A percentile compares a stretch with the other conserved stretches of the same genome.
These are phyloP conservation scores for Plectranthus barbatus DNA, from an alignment of 257 asterid genomes.

Conservation along the genomic window DNA sequence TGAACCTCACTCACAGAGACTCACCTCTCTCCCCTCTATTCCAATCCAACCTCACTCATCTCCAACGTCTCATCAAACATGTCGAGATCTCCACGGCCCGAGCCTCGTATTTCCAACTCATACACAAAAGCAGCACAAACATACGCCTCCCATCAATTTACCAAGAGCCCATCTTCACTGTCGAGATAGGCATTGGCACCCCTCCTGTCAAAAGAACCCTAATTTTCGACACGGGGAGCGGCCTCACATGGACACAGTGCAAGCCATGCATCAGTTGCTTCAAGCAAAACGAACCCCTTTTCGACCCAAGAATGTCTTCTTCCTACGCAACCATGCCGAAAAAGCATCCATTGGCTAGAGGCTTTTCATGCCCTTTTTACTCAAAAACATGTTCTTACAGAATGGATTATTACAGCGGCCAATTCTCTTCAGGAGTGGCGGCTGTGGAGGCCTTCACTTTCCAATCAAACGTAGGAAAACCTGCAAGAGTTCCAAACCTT, in stretches of 20 bases:
- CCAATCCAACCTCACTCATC: slow-evolving; percentile 21
- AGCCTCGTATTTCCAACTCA: neutral
- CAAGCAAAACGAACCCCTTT: slow-evolving; percentile 19
- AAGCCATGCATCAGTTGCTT: slow-evolving; percentile 23
- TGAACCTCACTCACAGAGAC: slow-evolving; percentile 28
- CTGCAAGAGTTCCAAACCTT: neutral
- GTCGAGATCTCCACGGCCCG: slow-evolving; percentile 11
- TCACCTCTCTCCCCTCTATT: slow-evolving; percentile 28
- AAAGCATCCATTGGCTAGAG: neutral
- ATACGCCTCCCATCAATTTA: slow-evolving; percentile 2
- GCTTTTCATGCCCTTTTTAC: neutral
- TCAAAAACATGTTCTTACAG: neutral
- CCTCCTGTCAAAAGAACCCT: slow-evolving; percentile 18
- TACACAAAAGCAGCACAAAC: neutral
- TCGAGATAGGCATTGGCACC: slow-evolving; percentile 26
- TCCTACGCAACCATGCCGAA: neutral
- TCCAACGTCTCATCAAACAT: slow-evolving; percentile 16
- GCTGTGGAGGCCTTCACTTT: slow-evolving; percentile 18
- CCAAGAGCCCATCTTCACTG: slow-evolving; percentile 14
- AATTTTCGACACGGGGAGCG: slow-evolving; percentile 29
- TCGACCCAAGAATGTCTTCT: neutral
- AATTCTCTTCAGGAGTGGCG: slow-evolving; percentile 5
- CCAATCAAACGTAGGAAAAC: neutral
- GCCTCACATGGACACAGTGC: slow-evolving; percentile 31
- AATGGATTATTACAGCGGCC: neutral